Base-by-base conservation (phyloP, 2,329 filamentous ascomycete species). In the Fusarium pseudocircinatum region DNA sequence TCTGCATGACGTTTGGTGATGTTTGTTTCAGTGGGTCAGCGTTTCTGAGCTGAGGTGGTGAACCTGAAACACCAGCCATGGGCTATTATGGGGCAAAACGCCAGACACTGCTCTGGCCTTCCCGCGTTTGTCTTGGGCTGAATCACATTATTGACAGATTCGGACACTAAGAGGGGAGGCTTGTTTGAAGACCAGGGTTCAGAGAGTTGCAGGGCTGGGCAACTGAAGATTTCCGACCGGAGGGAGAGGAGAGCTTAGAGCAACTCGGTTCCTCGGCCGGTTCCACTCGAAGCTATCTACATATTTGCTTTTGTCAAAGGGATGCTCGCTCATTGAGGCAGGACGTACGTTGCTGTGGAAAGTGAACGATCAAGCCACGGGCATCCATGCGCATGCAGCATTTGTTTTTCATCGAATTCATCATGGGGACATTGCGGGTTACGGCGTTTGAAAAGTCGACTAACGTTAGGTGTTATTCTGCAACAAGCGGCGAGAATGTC, bases 391-490 rank as follows among this genome's bases (percentile, higher is more conserved):
- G 69, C 53, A 54, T 70, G 57, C 72, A 75, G 72, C 64, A 73
- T 70, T 68, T 73, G 44, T 75, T 74, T 56, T 73, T 58, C 57
- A 60, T 54, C 50, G 28, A 54, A 69, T 60, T 75, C 64, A 74
- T 72, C 68, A 75, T 63, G 40, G 60, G 68, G 30, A 60, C 49
- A 73, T 73, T 65, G 68, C 59, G 72, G 72, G 72, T 60, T 72
- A 67, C 47, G 72, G 72, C 72, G 72, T 74, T 75, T 74, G 72
- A 74, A 74, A 74, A 75, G 64, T 74, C 65, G 72, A 72, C 58
- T 46, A 56, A 50, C 22, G 47, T 50, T 50, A 22, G 64, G 53
- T 73, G 60, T 72, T 73, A 60, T 74, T 72, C 63, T 72, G 54
- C 70, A 74, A 69, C 60, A 64, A 72, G 68, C 56, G 68, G 57